Evolutionary conservation across 306 rosid species (phyloP).

Genomic region (Cicer yamashitae): DNA sequence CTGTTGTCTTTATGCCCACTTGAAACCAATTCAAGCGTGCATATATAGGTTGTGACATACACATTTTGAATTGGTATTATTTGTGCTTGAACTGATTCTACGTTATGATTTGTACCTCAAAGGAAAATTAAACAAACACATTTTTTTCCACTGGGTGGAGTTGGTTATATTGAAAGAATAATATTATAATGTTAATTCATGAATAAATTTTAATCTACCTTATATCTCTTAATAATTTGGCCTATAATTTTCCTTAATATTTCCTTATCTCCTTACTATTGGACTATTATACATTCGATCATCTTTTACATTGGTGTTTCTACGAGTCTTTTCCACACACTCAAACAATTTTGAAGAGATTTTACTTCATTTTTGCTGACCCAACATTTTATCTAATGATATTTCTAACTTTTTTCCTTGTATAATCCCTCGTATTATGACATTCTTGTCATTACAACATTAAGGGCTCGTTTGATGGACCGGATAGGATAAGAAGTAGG

Average conservation of each 20-base stretch:
- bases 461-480: too few relatives aligned
- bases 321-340: not conserved
- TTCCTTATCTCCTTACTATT: not conserved
- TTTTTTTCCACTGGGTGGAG: not conserved
- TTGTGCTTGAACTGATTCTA: slow-evolving; percentile 5
- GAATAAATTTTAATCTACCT: not conserved
- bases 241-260: not conserved
- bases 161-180: not conserved
- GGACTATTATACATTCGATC: not conserved
- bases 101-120: not conserved
- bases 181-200: not conserved
- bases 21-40: not conserved
- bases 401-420: too few relatives aligned
- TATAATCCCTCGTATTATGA: too few relatives aligned
- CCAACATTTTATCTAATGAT: not conserved
- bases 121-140: not conserved
- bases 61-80: not conserved
- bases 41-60: not conserved
- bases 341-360: not conserved
- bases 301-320: not conserved
- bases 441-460: too few relatives aligned
- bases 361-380: not conserved
- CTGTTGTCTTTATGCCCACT: not conserved
- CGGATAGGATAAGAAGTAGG: too few relatives aligned
- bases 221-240: not conserved